Conservation (phyloP, 208 protist genomes). For the Acanthamoeba lugdunensis region DNA sequence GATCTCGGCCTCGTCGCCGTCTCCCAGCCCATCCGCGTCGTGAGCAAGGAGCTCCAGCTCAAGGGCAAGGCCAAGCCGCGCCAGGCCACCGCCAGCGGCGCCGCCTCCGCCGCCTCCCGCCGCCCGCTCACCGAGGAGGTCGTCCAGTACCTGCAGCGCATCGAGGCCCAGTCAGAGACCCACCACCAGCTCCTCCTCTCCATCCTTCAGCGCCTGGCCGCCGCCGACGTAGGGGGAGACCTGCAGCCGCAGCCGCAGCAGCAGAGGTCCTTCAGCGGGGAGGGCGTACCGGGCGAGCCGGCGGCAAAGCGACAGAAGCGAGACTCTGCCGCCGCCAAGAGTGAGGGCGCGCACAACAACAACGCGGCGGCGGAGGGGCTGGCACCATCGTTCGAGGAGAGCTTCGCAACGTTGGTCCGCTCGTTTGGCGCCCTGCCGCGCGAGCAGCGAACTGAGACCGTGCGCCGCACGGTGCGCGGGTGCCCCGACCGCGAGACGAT, state of each 20-base stretch:
- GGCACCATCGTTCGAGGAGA: slow-evolving; percentile 26
- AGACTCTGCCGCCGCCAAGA: not conserved
- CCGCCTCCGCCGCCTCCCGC: not conserved
- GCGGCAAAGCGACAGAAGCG: not conserved
- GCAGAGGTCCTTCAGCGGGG: not conserved
- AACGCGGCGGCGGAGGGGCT: not conserved
- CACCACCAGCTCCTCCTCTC: slow-evolving; percentile 29
- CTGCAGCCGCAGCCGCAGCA: not conserved
- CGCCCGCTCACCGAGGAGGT: slow-evolving; percentile 26
- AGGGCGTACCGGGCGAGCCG: not conserved
- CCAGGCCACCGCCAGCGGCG: not conserved
- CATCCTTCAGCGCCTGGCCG: not conserved
- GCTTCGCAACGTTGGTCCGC: slow-evolving; percentile 8
- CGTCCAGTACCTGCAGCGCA: not conserved
- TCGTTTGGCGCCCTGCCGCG: slow-evolving; percentile 6
- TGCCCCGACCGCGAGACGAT: slow-evolving; percentile 27
- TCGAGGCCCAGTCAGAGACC: slow-evolving; percentile 2
- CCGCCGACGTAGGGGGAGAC: not conserved
- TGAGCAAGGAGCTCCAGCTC: slow-evolving; percentile 59
- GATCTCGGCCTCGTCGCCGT: slow-evolving; percentile 1
- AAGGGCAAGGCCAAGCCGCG: slow-evolving; percentile 46
- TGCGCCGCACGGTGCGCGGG: not conserved
- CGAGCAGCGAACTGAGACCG: not conserved
- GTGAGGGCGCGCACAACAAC: not conserved
- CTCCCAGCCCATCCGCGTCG: slow-evolving; percentile 7